Base-by-base conservation (phyloP, 371 early-diverging fungal species). In the Vairimorpha necatrix region DNA sequence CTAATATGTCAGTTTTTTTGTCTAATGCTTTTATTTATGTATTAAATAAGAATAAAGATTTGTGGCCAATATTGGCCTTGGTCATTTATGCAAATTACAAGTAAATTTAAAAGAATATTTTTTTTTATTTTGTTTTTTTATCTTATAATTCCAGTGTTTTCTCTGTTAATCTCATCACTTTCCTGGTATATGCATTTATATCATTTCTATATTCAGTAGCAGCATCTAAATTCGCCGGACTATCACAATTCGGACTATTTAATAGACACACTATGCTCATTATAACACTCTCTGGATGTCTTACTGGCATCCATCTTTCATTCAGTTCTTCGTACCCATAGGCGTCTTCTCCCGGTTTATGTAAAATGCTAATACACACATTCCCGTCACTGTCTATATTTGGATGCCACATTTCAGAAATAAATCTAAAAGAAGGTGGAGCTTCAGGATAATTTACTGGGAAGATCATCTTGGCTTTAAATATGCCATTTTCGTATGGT, bases 401-500 rank as follows among this genome's bases (percentile, higher is more conserved):
- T 34, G 97, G 97, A 83, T 96, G 97, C 85, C 91, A 92, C 87
- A 94, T 89, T 32, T 90, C 90, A 18, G 91, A 91, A 39, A 89
- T 69, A 80, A 96, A 93, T 16, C 87, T 87, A n/a, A 96, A 90
- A 0, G 88, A 83, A 0, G 95, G 96, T 20, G 90, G 89, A 36
- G 86, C 83, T 13, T 89, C 87, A 2, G 97, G 97, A 77, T 90
- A 90, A 24, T 88, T 88, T 34, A 87, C 85, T 16, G 93, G 93
- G 84, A 94, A 94, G 0, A 88, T 82, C 83, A 93, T 86, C 36
- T 84, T 86, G 13, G 92, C 92, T 81, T 88, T 91, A 87, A 92
- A 92, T 83, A 93, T 91, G 1, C 93, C 94, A 58, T 95, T 94
- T 90, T 95, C 94, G 85, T 93, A 98, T 2, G 97, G 94, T 28